These are phyloP conservation scores for Ceratocystis ficicola DNA, from an alignment of 2,329 filamentous ascomycete species.

Conservation along the genomic window DNA sequence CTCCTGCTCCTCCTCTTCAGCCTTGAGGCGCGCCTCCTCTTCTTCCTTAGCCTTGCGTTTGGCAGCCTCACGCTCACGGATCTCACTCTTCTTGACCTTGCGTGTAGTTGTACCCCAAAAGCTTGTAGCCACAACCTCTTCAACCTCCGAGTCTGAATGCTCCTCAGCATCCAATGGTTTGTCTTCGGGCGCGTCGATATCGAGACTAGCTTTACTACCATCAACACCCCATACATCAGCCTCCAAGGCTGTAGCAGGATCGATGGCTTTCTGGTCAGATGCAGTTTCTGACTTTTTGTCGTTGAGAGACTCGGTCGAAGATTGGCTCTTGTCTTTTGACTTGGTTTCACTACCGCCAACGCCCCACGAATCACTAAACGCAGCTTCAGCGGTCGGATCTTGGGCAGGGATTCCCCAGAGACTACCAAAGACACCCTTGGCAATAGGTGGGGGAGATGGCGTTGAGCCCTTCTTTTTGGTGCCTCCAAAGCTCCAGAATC, in stretches of 20 bases:
- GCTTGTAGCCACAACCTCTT: slow-evolving; percentile 29
- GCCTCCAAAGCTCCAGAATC: slow-evolving; percentile 12
- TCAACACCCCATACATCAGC: slow-evolving; percentile 22
- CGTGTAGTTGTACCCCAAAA: slow-evolving; percentile 26
- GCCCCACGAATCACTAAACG: slow-evolving; percentile 20
- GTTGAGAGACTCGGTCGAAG: not conserved
- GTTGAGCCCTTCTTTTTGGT: slow-evolving; percentile 14
- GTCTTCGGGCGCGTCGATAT: slow-evolving; percentile 24
- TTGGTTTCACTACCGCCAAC: slow-evolving; percentile 8
- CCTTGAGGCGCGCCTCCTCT: slow-evolving; percentile 12
- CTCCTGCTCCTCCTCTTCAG: slow-evolving; percentile 18
- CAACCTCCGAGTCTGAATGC: slow-evolving; percentile 26
- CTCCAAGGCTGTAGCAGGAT: slow-evolving; percentile 6
- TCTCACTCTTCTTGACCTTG: slow-evolving; percentile 29
- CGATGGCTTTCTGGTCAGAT: slow-evolving; percentile 5
- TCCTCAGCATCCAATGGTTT: slow-evolving; percentile 21
- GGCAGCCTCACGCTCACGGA: slow-evolving; percentile 15
- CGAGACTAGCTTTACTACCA: slow-evolving; percentile 25
- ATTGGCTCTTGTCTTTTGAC: slow-evolving; percentile 11
- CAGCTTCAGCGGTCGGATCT: slow-evolving; percentile 1
- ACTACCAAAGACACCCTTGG: slow-evolving; percentile 13
- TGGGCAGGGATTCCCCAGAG: slow-evolving; percentile 14
- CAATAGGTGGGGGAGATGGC: slow-evolving; percentile 4
- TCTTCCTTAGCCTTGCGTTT: slow-evolving; percentile 16
- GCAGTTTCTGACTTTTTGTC: slow-evolving; percentile 26